Percentiles rank a stretch among this genome's conserved stretches.
These are phyloP conservation scores for Waltergamsia citrina DNA, from an alignment of 2,329 filamentous ascomycete genomes.

Conservation along the genomic window DNA sequence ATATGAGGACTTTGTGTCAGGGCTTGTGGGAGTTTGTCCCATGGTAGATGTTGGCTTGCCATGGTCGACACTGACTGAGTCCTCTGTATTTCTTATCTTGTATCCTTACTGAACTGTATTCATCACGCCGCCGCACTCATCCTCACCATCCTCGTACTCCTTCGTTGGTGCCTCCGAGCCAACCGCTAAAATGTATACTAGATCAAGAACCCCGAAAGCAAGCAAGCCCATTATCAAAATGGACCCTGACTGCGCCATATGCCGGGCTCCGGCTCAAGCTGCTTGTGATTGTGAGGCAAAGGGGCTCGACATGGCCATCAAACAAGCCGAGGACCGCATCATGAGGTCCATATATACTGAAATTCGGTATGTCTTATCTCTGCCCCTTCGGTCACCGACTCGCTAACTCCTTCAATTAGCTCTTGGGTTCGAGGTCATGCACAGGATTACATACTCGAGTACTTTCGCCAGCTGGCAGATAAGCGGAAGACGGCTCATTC, in stretches of 20 bases:
- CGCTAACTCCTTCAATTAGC: slow-evolving; percentile 21
- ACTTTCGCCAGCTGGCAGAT: slow-evolving; percentile 52
- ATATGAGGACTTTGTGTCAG: neutral
- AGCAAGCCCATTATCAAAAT: slow-evolving; percentile 45
- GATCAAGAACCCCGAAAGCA: slow-evolving; percentile 21
- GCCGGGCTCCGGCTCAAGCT: slow-evolving; percentile 46
- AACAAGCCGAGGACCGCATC: slow-evolving; percentile 53
- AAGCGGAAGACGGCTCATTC: slow-evolving; percentile 49
- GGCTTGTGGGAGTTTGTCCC: neutral
- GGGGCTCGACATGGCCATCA: slow-evolving; percentile 51
- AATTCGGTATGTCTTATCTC: slow-evolving; percentile 42
- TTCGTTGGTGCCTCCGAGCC: slow-evolving; percentile 2
- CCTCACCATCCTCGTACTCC: neutral
- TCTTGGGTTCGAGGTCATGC: slow-evolving; percentile 56
- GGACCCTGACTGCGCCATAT: slow-evolving; percentile 63
- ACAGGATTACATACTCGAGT: slow-evolving; percentile 58
- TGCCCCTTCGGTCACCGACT: neutral
- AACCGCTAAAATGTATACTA: slow-evolving; percentile 41
- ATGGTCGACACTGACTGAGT: neutral
- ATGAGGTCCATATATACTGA: slow-evolving; percentile 54
- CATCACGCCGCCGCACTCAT: neutral
- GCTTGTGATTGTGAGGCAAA: slow-evolving; percentile 59
- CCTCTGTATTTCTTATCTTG: neutral
- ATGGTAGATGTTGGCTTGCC: neutral
- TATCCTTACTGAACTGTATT: neutral